Percentiles rank a stretch among this genome's conserved stretches.
Evolutionary conservation across 345 rosid genomes (phyloP).

Genomic region (Corchorus capsularis): DNA sequence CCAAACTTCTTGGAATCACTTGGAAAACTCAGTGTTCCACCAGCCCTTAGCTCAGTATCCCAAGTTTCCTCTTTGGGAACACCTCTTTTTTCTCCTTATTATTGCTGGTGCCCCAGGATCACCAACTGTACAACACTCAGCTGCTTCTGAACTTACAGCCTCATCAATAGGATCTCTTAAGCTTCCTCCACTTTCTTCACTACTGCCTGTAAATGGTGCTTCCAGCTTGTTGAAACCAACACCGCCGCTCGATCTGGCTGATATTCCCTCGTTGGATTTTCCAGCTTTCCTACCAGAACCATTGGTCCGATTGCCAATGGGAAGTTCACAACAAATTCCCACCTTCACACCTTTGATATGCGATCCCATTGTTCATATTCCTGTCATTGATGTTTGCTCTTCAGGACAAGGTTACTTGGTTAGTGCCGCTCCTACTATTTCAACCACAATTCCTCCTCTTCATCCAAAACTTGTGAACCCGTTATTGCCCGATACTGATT

Average conservation of each 20-base stretch:
- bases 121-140: slow-evolving; percentile 44
- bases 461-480: slow-evolving; percentile 54
- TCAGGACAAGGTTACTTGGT: slow-evolving; percentile 95
- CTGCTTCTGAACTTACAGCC: slow-evolving; percentile 38
- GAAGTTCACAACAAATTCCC: slow-evolving; percentile 64
- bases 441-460: slow-evolving; percentile 66
- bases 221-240: slow-evolving; percentile 55
- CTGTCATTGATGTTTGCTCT: slow-evolving; percentile 86
- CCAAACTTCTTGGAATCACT: slow-evolving; percentile 46
- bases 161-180: slow-evolving; percentile 51
- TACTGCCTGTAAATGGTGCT: slow-evolving; percentile 51
- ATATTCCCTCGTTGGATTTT: slow-evolving; percentile 52
- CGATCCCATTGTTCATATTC: slow-evolving; percentile 91
- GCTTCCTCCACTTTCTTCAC: slow-evolving; percentile 67
- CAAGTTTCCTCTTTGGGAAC: slow-evolving; percentile 42
- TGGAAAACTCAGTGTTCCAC: slow-evolving; percentile 39
- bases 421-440: slow-evolving; percentile 70
- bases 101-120: slow-evolving; percentile 86
- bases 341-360: slow-evolving; percentile 87
- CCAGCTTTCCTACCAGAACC: slow-evolving; percentile 65
- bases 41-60: slow-evolving; percentile 34
- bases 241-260: slow-evolving; percentile 53
- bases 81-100: slow-evolving; percentile 75
- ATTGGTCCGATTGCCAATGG: slow-evolving; percentile 50
- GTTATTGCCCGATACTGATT: slow-evolving; percentile 56